phyloP scores from a whole-genome alignment of 2,329 filamentous ascomycete species.

The Hypoxylon sp. region DNA sequence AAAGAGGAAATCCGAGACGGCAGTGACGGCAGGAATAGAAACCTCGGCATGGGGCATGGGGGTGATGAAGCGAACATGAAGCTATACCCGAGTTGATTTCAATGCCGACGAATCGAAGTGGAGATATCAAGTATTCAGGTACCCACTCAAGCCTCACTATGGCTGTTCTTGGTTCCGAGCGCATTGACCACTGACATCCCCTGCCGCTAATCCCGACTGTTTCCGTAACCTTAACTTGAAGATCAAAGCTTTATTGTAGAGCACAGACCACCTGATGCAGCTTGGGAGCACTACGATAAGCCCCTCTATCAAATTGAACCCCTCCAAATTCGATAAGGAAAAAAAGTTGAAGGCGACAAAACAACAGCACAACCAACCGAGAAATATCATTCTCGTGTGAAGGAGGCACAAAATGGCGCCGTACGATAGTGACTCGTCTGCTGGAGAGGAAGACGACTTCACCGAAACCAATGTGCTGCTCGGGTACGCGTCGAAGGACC shows the following conservation, averaged over 20 bases:
- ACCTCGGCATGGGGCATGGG: not conserved
- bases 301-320: constrained; percentile 29
- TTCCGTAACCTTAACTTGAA: not conserved
- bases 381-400: not conserved
- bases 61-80: not conserved
- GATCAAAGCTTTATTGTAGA: not conserved
- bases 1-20: not conserved
- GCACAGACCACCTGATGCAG: constrained; percentile 9
- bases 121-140: not conserved
- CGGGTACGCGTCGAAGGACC: constrained; percentile 86
- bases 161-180: not conserved
- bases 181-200: not conserved
- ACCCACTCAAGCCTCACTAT: not conserved
- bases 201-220: not conserved
- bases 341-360: constrained; percentile 16
- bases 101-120: not conserved
- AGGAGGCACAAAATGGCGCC: constrained; percentile 45
- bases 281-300: constrained; percentile 21
- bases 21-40: not conserved
- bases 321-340: constrained; percentile 37
- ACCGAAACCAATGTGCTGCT: constrained; percentile 89
- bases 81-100: not conserved
- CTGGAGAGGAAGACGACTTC: constrained; percentile 75
- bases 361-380: not conserved
- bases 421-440: constrained; percentile 90